phyloP scores from a whole-genome alignment of 352 stramenopile species.

The Globisporangium cystogenes region DNA sequence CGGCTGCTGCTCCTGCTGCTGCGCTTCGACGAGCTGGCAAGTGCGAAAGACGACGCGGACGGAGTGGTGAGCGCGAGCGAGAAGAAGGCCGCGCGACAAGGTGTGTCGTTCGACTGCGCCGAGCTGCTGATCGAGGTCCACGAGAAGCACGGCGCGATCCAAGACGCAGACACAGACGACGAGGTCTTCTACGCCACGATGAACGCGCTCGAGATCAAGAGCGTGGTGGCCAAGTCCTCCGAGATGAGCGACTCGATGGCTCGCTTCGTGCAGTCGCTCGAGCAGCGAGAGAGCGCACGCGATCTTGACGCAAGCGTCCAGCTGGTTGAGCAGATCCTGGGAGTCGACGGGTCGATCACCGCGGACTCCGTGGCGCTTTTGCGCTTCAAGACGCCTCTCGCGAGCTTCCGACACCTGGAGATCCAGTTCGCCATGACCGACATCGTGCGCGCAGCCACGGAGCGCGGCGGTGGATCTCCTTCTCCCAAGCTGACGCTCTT shows the following conservation, averaged over 20 bases:
- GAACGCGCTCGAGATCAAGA: constrained; percentile 27
- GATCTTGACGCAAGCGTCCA: constrained; percentile 12
- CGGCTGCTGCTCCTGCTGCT: constrained; percentile 43
- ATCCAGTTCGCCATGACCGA: constrained; percentile 48
- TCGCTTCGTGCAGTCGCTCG: constrained; percentile 22
- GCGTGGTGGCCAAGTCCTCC: constrained; percentile 30
- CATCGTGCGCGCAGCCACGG: constrained; percentile 8
- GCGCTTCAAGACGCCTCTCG: neutral
- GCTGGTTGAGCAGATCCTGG: constrained; percentile 19
- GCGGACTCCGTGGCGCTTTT: constrained; percentile 10
- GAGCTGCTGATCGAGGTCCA: constrained; percentile 7
- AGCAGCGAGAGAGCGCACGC: constrained; percentile 4
- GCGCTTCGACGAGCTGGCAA: constrained; percentile 42
- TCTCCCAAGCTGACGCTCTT: constrained; percentile 20
- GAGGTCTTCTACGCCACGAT: constrained; percentile 7
- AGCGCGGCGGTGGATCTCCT: neutral
- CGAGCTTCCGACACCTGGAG: constrained; percentile 9
- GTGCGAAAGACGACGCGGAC: constrained; percentile 4
- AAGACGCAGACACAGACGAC: neutral
- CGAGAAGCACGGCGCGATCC: neutral
- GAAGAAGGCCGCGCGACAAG: constrained; percentile 5
- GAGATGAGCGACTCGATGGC: constrained; percentile 32
- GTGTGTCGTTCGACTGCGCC: constrained; percentile 10
- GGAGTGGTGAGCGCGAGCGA: neutral
- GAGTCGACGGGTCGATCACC: constrained; percentile 25